phyloP scores from a whole-genome alignment of 768 basidiomycete species.

The Boletellus ananiceps region DNA sequence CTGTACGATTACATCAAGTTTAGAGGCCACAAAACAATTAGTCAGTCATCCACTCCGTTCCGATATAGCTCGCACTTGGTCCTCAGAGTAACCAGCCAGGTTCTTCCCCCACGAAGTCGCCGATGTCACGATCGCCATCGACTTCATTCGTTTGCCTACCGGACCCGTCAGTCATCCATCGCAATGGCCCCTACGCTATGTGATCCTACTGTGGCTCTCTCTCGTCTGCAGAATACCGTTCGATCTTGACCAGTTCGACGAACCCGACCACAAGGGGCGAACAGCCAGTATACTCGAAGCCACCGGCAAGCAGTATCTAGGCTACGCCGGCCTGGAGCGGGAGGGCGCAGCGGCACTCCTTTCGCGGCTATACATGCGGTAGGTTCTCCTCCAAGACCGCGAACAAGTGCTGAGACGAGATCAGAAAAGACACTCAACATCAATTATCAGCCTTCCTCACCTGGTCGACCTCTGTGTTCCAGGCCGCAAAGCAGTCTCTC shows the following conservation, averaged over 20 bases:
- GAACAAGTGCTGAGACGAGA: constrained; percentile 9
- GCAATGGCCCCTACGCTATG: constrained; percentile 81
- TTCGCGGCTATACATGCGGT: constrained; percentile 78
- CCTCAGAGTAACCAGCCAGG: constrained; percentile 54
- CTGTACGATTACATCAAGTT: constrained; percentile 83
- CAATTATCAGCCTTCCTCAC: constrained; percentile 51
- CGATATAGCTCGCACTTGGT: constrained; percentile 3
- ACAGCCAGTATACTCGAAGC: constrained; percentile 57
- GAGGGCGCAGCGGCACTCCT: constrained; percentile 80
- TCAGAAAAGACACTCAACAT: constrained; percentile 54
- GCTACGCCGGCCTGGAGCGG: constrained; percentile 75
- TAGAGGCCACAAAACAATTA: constrained; percentile 86
- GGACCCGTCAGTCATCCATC: constrained; percentile 38
- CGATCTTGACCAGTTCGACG: constrained; percentile 81
- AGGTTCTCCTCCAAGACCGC: constrained; percentile 17
- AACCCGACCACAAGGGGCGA: constrained; percentile 43
- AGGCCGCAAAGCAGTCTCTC: constrained; percentile 42
- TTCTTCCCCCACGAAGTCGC: constrained; percentile 91
- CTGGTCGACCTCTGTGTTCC: constrained; percentile 40
- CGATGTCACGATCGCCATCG: constrained; percentile 72
- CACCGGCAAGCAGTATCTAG: constrained; percentile 54
- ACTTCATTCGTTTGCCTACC: constrained; percentile 50
- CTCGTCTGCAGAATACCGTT: constrained; percentile 94
- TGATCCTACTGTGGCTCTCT: constrained; percentile 88
- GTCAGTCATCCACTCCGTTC: constrained; percentile 44